A percentile compares a stretch with the other conserved stretches of the same genome.
Evolutionary conservation across 2,329 filamentous ascomycete genomes (phyloP).

Genomic region (Exophiala oligosperma): DNA sequence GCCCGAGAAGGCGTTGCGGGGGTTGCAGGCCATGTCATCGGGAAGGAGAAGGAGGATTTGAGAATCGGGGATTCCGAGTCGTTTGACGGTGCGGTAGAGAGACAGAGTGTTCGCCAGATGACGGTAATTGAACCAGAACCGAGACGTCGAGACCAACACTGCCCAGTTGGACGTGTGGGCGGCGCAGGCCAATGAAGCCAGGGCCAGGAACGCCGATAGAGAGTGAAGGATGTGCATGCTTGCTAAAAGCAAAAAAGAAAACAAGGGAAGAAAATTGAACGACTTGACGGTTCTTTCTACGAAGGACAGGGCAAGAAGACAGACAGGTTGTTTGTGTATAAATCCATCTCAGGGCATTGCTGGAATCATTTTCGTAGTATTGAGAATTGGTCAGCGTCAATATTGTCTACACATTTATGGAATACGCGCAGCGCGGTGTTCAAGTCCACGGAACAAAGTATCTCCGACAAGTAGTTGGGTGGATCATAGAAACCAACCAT

Average conservation of each 20-base stretch:
- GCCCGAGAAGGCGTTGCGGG: conserved; percentile 94
- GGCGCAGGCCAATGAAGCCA: conserved; percentile 12
- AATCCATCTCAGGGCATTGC: not conserved
- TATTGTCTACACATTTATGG: no score
- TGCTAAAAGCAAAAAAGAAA: not conserved
- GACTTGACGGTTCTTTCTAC: no score
- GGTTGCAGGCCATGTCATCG: conserved; percentile 99
- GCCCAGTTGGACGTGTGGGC: conserved; percentile 97
- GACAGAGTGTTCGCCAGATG: conserved; percentile 97
- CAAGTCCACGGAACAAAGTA: not conserved
- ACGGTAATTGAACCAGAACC: conserved; percentile 99
- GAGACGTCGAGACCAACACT: conserved; percentile 95
- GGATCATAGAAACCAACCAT: not conserved
- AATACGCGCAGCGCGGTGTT: not conserved
- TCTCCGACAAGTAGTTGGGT: not conserved
- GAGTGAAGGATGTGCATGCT: conserved; percentile 11
- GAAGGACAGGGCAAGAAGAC: not conserved
- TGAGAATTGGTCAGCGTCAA: not conserved
- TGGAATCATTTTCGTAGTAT: not conserved
- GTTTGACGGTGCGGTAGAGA: conserved; percentile 96
- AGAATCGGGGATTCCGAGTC: conserved; percentile 93
- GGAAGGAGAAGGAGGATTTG: conserved; percentile 99
- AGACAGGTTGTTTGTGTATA: not conserved
- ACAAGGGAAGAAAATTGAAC: not conserved
- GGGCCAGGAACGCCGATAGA: conserved; percentile 16